These are phyloP conservation scores for Avena sativa DNA, from an alignment of 176 grass and related monocot genomes.

Conservation along the genomic window DNA sequence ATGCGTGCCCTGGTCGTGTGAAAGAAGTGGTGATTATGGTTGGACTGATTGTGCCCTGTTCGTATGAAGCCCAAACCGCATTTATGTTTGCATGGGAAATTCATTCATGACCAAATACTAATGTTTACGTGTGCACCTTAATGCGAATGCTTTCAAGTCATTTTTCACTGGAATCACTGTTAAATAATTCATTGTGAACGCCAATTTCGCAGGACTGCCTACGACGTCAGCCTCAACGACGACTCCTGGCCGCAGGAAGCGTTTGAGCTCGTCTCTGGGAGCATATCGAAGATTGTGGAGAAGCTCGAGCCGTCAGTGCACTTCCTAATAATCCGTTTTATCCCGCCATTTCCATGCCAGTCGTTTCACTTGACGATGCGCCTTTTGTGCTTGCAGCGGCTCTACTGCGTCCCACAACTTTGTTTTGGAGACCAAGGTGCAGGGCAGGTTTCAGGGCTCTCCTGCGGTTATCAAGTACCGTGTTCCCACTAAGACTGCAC, in stretches of 20 bases:
- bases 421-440: slow-evolving; percentile 70
- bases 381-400: slow-evolving; percentile 39
- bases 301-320: slow-evolving; percentile 71
- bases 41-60: background rate
- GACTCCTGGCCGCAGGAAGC: slow-evolving; percentile 74
- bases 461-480: slow-evolving; percentile 73
- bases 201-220: slow-evolving; percentile 59
- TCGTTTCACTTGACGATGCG: background rate
- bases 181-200: background rate
- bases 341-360: background rate
- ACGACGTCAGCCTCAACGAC: slow-evolving; percentile 73
- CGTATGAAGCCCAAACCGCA: no score
- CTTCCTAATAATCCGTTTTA: background rate
- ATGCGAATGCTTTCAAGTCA: background rate
- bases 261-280: slow-evolving; percentile 68
- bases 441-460: slow-evolving; percentile 71
- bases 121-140: background rate
- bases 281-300: slow-evolving; percentile 59
- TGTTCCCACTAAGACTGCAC: slow-evolving; percentile 60
- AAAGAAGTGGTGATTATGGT: background rate
- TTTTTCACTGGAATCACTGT: background rate
- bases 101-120: background rate
- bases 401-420: slow-evolving; percentile 71
- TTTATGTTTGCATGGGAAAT: background rate
- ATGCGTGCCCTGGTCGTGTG: background rate